These are phyloP conservation scores for Tuber magnatum DNA, from an alignment of 495 filamentous ascomycete genomes.

Conservation along the genomic window DNA sequence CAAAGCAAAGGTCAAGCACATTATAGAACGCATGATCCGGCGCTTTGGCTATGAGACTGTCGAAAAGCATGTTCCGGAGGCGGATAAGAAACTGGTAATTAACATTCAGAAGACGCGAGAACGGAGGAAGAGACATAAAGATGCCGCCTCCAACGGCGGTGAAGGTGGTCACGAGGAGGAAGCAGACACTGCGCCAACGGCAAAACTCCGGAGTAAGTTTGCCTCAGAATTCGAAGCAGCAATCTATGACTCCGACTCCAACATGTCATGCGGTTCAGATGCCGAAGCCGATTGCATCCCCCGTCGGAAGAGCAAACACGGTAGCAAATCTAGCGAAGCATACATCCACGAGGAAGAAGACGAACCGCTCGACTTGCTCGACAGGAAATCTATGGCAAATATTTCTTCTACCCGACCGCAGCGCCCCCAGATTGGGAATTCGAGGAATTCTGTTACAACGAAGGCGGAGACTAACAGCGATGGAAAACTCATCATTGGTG, in stretches of 20 bases:
- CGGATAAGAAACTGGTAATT: constrained; percentile 76
- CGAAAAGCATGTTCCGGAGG: constrained; percentile 69
- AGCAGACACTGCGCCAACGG: constrained; percentile 27
- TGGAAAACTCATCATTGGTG: constrained; percentile 77
- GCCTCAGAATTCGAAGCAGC: constrained; percentile 93
- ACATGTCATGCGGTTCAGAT: constrained; percentile 56
- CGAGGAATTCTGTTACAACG: constrained; percentile 49
- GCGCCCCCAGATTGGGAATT: constrained; percentile 49
- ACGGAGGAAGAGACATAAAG: constrained; percentile 75
- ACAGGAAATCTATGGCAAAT: constrained; percentile 76
- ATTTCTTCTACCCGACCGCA: constrained; percentile 84
- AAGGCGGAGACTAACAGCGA: constrained; percentile 71
- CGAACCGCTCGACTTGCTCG: constrained; percentile 88
- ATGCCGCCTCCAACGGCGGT: constrained; percentile 51
- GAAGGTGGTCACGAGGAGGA: constrained; percentile 48
- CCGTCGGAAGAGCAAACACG: constrained; percentile 46
- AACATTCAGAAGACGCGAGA: constrained; percentile 94
- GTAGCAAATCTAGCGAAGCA: constrained; percentile 54
- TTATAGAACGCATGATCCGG: constrained; percentile 84
- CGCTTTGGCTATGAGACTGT: constrained; percentile 76
- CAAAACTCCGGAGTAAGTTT: constrained; percentile 55
- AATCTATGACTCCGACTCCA: constrained; percentile 75
- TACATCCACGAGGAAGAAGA: constrained; percentile 92
- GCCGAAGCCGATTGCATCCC: constrained; percentile 49
- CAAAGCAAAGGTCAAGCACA: constrained; percentile 92